Conservation (phyloP, 1,284 basidiomycete species). For the Inonotus hispidus region DNA sequence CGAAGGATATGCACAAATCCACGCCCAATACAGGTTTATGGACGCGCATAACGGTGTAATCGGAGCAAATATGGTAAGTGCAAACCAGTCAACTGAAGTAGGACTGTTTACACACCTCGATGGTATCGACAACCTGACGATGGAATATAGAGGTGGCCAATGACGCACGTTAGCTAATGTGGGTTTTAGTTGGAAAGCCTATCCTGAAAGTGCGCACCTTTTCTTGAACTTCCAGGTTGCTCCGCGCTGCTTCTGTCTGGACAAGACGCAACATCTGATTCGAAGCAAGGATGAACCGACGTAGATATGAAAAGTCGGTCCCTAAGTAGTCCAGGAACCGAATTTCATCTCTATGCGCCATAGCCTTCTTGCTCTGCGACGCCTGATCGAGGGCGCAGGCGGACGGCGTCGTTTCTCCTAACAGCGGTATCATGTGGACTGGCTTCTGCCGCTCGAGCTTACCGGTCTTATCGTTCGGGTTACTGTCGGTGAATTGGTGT, state of each 20-base stretch:
- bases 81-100: not conserved
- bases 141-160: not conserved
- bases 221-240: slow-evolving; percentile 5
- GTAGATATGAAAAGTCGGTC: slow-evolving; percentile 14
- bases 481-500: not conserved
- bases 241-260: slow-evolving; percentile 6
- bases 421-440: not conserved
- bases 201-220: slow-evolving; percentile 6
- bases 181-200: not conserved
- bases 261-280: slow-evolving; percentile 13
- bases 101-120: slow-evolving; percentile 4
- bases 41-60: not conserved
- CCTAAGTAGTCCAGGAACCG: slow-evolving; percentile 10
- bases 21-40: not conserved
- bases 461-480: not conserved
- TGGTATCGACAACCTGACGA: slow-evolving; percentile 9
- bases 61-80: not conserved
- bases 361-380: not conserved
- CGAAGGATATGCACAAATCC: not conserved
- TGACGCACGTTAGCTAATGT: not conserved
- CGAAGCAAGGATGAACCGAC: slow-evolving; percentile 12
- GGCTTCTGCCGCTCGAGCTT: not conserved
- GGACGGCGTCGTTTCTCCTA: not conserved
- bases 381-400: not conserved
- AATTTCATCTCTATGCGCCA: slow-evolving; percentile 4